These are phyloP conservation scores for Phylloboletellus chloephorus DNA, from an alignment of 1,284 basidiomycete species.

Conservation along the genomic window DNA sequence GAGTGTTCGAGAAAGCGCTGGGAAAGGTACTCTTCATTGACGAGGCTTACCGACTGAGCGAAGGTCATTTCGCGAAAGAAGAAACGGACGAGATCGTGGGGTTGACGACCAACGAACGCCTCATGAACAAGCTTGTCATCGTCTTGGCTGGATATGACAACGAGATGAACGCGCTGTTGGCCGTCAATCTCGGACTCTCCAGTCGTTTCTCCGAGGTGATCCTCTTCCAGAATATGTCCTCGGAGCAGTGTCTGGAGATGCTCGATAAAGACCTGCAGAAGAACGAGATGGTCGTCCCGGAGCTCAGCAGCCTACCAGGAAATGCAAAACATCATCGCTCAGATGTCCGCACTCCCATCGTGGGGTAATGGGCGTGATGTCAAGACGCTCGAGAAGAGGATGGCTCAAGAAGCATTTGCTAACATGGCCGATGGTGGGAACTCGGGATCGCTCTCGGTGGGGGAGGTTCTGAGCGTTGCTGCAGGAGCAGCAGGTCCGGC, in stretches of 20 bases:
- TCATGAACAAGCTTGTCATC: constrained; percentile 53
- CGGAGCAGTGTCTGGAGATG: constrained; percentile 47
- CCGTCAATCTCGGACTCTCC: constrained; percentile 55
- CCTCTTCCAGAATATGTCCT: constrained; percentile 46
- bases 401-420: constrained; percentile 35
- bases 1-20: constrained; percentile 55
- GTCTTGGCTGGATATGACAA: constrained; percentile 64
- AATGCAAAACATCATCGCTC: constrained; percentile 35
- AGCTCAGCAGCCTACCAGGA: constrained; percentile 33
- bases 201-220: constrained; percentile 64
- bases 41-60: constrained; percentile 55
- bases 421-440: constrained; percentile 19
- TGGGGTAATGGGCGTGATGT: constrained; percentile 67
- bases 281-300: constrained; percentile 35
- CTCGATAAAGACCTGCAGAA: constrained; percentile 44
- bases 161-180: constrained; percentile 56
- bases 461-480: constrained; percentile 22
- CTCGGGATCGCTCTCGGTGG: constrained; percentile 17
- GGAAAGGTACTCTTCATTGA: constrained; percentile 64
- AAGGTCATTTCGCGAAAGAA: constrained; percentile 60
- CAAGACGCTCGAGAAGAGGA: constrained; percentile 45
- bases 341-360: constrained; percentile 42
- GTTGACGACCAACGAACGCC: constrained; percentile 52
- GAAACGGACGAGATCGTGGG: constrained; percentile 64
- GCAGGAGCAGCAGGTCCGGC: constrained; percentile 21